Evolutionary conservation across 2,329 filamentous ascomycete species (phyloP).

Genomic region (Aspergillus sp.): DNA sequence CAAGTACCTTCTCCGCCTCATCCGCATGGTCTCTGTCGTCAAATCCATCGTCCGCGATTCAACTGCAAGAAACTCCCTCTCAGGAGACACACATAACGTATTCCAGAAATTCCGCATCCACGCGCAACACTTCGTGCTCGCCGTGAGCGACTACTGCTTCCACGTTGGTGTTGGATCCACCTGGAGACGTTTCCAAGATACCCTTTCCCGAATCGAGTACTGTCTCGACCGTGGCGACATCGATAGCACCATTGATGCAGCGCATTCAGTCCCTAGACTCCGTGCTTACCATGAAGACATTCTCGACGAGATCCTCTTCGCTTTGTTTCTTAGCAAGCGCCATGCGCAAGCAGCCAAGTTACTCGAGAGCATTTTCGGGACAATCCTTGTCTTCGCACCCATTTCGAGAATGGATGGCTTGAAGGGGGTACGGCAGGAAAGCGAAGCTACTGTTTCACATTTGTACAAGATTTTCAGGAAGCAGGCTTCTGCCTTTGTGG

Average conservation of each 20-base stretch:
- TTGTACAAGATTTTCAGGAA: constrained; percentile 63
- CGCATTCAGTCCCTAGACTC: constrained; percentile 59
- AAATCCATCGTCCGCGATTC: constrained; percentile 58
- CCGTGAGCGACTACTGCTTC: constrained; percentile 70
- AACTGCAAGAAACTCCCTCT: constrained; percentile 29
- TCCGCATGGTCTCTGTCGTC: constrained; percentile 72
- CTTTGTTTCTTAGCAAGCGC: constrained; percentile 64
- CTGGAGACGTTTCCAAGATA: constrained; percentile 65
- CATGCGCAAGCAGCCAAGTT: constrained; percentile 67
- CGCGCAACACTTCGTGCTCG: constrained; percentile 70
- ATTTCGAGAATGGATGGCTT: constrained; percentile 29
- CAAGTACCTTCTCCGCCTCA: constrained; percentile 65
- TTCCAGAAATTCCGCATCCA: constrained; percentile 63
- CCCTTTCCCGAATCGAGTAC: constrained; percentile 57
- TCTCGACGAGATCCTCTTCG: constrained; percentile 68
- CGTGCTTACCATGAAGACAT: constrained; percentile 64
- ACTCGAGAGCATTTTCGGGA: constrained; percentile 67
- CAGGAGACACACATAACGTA: constrained; percentile 32
- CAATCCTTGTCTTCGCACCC: constrained; percentile 63
- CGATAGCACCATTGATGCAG: constrained; percentile 41
- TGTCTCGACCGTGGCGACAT: constrained; percentile 46
- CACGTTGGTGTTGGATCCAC: constrained; percentile 66
- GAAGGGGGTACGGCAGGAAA: constrained; percentile 34
- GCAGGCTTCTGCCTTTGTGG: constrained; percentile 66
- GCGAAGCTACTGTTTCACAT: constrained; percentile 36